These are phyloP conservation scores for Petunia secreta DNA, from an alignment of 257 asterid genomes.

Conservation along the genomic window DNA sequence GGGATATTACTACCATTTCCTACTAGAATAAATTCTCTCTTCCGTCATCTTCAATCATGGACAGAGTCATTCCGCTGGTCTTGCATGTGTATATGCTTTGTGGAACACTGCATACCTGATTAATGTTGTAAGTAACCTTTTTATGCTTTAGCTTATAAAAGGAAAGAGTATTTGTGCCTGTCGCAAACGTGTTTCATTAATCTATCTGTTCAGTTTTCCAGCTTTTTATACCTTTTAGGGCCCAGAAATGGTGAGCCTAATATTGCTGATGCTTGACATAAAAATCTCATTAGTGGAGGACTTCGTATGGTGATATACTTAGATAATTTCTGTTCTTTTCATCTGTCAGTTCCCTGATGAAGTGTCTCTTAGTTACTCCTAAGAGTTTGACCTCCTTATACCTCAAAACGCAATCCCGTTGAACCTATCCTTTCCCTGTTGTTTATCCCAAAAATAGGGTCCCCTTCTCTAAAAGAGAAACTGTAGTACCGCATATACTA, in stretches of 20 bases:
- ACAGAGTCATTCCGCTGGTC: slow-evolving; percentile 93
- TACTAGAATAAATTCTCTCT: slow-evolving; percentile 85
- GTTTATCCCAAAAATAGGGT: too few relatives aligned
- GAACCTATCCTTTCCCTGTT: too few relatives aligned
- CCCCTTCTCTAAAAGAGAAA: too few relatives aligned
- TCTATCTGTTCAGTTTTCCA: neutral
- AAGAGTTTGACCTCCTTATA: too few relatives aligned
- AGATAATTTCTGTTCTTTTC: slow-evolving; percentile 1
- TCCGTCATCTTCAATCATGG: slow-evolving; percentile 75
- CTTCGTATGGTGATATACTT: neutral
- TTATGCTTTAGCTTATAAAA: neutral
- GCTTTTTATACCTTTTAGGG: neutral
- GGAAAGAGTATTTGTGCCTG: neutral
- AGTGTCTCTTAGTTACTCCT: neutral
- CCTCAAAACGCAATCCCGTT: too few relatives aligned
- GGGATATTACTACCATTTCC: slow-evolving; percentile 97
- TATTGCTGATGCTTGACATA: neutral
- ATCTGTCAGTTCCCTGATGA: neutral
- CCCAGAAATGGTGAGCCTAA: neutral
- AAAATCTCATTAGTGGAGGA: neutral
- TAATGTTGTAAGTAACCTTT: slow-evolving; percentile 70
- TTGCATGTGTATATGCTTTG: slow-evolving; percentile 92
- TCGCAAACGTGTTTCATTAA: neutral
- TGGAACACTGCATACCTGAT: slow-evolving; percentile 89
- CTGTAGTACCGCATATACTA: too few relatives aligned